These are phyloP conservation scores for Penicillium mononematosum DNA, from an alignment of 495 filamentous ascomycete species.

Conservation along the genomic window DNA sequence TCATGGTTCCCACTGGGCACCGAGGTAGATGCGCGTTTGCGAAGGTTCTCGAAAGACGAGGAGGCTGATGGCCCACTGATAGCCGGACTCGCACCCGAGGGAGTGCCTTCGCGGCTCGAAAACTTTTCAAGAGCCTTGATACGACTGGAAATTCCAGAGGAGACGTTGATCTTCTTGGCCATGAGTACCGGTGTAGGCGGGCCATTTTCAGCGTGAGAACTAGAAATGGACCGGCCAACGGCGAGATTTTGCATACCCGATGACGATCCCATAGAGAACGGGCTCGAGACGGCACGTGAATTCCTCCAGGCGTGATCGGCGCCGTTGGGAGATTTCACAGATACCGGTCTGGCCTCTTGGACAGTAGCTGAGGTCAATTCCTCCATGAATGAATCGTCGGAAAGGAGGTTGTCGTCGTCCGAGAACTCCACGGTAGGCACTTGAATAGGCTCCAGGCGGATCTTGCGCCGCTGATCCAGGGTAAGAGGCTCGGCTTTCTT, in stretches of 20 bases:
- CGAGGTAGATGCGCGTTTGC: constrained; percentile 44
- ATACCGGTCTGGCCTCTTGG: constrained; percentile 79
- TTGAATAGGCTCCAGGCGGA: constrained; percentile 55
- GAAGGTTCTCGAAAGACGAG: constrained; percentile 44
- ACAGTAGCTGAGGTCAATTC: constrained; percentile 80
- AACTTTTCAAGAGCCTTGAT: constrained; percentile 84
- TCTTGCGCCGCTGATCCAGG: constrained; percentile 48
- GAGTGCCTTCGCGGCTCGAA: constrained; percentile 51
- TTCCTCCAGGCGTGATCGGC: constrained; percentile 38
- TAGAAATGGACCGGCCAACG: constrained; percentile 41
- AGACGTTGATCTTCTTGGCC: constrained; percentile 77
- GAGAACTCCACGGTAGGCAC: constrained; percentile 55
- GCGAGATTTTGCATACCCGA: constrained; percentile 42
- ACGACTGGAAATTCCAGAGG: constrained; percentile 82
- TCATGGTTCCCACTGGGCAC: constrained; percentile 27
- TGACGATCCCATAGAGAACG: constrained; percentile 32
- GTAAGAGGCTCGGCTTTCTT: constrained; percentile 20
- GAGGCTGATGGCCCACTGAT: constrained; percentile 29
- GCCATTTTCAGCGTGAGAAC: constrained; percentile 32
- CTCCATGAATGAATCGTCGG: constrained; percentile 87
- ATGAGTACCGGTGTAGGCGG: constrained; percentile 40
- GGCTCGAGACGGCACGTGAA: constrained; percentile 54
- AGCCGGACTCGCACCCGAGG: constrained; percentile 21
- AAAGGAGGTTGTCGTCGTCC: constrained; percentile 63
- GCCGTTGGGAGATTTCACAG: constrained; percentile 70